Percentiles rank a stretch among this genome's conserved stretches.
Evolutionary conservation across 148 eudicot genomes (phyloP).

Genomic region (Arbutus unedo): DNA sequence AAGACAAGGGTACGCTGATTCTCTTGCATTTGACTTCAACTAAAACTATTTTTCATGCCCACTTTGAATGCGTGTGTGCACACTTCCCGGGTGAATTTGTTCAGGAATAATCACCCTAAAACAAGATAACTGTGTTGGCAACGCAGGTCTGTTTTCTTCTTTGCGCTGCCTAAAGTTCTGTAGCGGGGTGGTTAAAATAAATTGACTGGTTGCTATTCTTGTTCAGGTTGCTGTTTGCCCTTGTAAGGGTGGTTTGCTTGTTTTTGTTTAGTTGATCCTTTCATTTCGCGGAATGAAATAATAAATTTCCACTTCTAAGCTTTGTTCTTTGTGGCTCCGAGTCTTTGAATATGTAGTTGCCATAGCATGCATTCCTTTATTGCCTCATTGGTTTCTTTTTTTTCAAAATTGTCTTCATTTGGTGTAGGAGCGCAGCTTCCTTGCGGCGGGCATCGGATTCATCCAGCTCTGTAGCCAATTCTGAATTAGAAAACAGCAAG

Average conservation of each 20-base stretch:
- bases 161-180: too few relatives aligned
- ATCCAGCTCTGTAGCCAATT: conserved; percentile 26
- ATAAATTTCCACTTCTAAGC: background rate
- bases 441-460: conserved; percentile 52
- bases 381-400: background rate
- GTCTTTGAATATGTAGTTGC: background rate
- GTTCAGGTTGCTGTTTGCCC: background rate
- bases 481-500: conserved; percentile 27
- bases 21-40: background rate
- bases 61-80: background rate
- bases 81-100: background rate
- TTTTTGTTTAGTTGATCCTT: background rate
- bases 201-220: background rate
- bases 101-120: background rate
- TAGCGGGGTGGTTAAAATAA: too few relatives aligned
- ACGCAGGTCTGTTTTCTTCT: too few relatives aligned
- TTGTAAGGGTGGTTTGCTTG: background rate
- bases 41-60: background rate
- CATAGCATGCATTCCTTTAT: background rate
- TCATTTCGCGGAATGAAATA: background rate
- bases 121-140: background rate
- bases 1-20: background rate
- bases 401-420: background rate
- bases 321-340: background rate
- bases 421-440: conserved; percentile 83